Conservation (phyloP, 1,284 basidiomycete species). For the Cerrena zonata region DNA sequence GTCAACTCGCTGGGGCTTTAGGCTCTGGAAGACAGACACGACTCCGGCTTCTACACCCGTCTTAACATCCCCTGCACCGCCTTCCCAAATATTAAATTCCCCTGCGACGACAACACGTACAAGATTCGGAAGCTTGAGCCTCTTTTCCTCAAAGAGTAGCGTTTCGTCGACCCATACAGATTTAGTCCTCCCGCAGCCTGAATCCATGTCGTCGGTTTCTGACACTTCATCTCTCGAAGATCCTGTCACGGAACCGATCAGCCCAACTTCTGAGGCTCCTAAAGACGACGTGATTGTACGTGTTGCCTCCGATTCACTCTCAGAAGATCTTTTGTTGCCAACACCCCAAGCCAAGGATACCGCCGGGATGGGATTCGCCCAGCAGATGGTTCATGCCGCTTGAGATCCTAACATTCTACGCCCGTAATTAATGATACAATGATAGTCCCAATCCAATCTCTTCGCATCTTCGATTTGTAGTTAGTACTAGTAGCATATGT, state of each 20-base stretch:
- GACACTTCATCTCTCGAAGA: slow-evolving; percentile 34
- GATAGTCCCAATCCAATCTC: no score
- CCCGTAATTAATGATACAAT: no score
- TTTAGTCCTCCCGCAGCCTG: slow-evolving; percentile 19
- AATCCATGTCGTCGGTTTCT: slow-evolving; percentile 30
- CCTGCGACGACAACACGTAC: slow-evolving; percentile 28
- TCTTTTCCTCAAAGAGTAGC: slow-evolving; percentile 56
- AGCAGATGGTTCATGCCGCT: no score
- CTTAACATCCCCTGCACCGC: slow-evolving; percentile 16
- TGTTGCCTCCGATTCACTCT: slow-evolving; percentile 7
- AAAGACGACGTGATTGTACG: slow-evolving; percentile 17
- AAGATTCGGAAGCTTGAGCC: slow-evolving; percentile 53
- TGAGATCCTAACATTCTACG: no score
- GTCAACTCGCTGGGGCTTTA: slow-evolving; percentile 38
- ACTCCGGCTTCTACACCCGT: slow-evolving; percentile 18
- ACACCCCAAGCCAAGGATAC: not conserved
- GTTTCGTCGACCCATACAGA: slow-evolving; percentile 39
- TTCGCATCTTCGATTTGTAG: no score
- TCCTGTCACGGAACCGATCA: slow-evolving; percentile 29
- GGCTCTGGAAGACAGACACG: slow-evolving; percentile 53
- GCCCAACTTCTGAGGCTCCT: slow-evolving; percentile 27
- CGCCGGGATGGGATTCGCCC: no score
- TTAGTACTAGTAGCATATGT: no score
- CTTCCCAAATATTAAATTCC: slow-evolving; percentile 20
- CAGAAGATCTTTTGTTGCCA: slow-evolving; percentile 7